Evolutionary conservation across 495 filamentous ascomycete genomes (phyloP).

Genomic region (Pyrenopolyporus hunteri): DNA sequence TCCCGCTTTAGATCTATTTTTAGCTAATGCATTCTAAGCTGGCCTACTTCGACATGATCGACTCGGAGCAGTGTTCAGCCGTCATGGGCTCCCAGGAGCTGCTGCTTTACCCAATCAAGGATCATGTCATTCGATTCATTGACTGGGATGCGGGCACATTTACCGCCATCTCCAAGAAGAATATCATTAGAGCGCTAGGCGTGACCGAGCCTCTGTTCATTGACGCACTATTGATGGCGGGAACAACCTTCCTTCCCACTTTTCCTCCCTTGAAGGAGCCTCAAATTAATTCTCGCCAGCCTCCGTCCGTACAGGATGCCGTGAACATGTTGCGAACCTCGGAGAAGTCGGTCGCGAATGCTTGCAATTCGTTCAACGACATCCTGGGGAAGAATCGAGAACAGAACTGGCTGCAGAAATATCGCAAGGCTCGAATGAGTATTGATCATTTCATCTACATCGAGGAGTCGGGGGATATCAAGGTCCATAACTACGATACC

Average conservation of each 20-base stretch:
- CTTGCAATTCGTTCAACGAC: slow-evolving; percentile 74
- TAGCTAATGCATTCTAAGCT: slow-evolving; percentile 62
- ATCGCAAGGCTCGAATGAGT: slow-evolving; percentile 78
- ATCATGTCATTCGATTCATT: slow-evolving; percentile 74
- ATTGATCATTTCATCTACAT: slow-evolving; percentile 88
- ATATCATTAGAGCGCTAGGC: slow-evolving; percentile 71
- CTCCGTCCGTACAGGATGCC: slow-evolving; percentile 69
- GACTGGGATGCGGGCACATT: slow-evolving; percentile 72
- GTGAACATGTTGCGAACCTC: slow-evolving; percentile 72
- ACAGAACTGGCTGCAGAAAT: slow-evolving; percentile 81
- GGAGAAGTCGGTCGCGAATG: slow-evolving; percentile 64
- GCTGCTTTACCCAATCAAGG: slow-evolving; percentile 84
- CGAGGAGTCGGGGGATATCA: slow-evolving; percentile 73
- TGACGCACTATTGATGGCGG: slow-evolving; percentile 82
- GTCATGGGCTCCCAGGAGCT: slow-evolving; percentile 87
- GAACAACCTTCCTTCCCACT: slow-evolving; percentile 75
- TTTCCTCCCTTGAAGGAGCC: slow-evolving; percentile 75
- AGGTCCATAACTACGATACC: slow-evolving; percentile 69
- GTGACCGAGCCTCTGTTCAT: slow-evolving; percentile 76
- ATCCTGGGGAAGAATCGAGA: slow-evolving; percentile 67
- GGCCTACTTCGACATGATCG: slow-evolving; percentile 75
- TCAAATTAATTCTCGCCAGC: slow-evolving; percentile 51
- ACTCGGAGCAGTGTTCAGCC: slow-evolving; percentile 72
- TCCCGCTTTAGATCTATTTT: background rate
- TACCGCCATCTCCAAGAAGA: slow-evolving; percentile 72